These are phyloP conservation scores for Didymella arachidicola DNA, from an alignment of 2,329 filamentous ascomycete species.

Conservation along the genomic window DNA sequence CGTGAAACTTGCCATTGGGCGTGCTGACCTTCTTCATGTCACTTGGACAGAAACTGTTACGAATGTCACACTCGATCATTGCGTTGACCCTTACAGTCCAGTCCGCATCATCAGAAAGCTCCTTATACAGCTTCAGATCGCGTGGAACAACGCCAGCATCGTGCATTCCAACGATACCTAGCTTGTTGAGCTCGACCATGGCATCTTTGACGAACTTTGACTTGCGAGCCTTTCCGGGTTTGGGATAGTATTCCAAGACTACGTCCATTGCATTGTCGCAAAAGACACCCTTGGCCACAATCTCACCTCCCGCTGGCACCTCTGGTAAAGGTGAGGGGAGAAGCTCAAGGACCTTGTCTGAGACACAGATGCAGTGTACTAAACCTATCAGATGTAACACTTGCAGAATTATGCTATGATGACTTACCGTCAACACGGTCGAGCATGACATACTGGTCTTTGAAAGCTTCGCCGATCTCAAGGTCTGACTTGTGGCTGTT, in stretches of 20 bases:
- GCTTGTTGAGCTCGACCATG: slow-evolving; percentile 68
- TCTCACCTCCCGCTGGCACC: slow-evolving; percentile 67
- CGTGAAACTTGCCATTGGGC: slow-evolving; percentile 60
- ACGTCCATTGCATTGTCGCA: slow-evolving; percentile 77
- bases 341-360: slow-evolving; percentile 67
- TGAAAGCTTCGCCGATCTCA: slow-evolving; percentile 60
- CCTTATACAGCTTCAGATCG: slow-evolving; percentile 63
- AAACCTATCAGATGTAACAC: background rate
- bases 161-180: slow-evolving; percentile 73
- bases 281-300: slow-evolving; percentile 73
- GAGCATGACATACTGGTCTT: slow-evolving; percentile 70
- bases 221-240: slow-evolving; percentile 62
- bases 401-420: background rate
- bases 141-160: slow-evolving; percentile 69
- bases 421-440: slow-evolving; percentile 66
- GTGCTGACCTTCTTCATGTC: slow-evolving; percentile 57
- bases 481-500: slow-evolving; percentile 61
- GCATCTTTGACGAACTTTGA: slow-evolving; percentile 65
- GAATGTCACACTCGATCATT: slow-evolving; percentile 71
- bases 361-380: slow-evolving; percentile 74
- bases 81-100: slow-evolving; percentile 71
- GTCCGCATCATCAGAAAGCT: slow-evolving; percentile 60
- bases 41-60: slow-evolving; percentile 69
- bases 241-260: slow-evolving; percentile 65
- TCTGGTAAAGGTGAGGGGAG: slow-evolving; percentile 60